phyloP scores from a whole-genome alignment of 345 rosid genomes.

The Salix caprea region DNA sequence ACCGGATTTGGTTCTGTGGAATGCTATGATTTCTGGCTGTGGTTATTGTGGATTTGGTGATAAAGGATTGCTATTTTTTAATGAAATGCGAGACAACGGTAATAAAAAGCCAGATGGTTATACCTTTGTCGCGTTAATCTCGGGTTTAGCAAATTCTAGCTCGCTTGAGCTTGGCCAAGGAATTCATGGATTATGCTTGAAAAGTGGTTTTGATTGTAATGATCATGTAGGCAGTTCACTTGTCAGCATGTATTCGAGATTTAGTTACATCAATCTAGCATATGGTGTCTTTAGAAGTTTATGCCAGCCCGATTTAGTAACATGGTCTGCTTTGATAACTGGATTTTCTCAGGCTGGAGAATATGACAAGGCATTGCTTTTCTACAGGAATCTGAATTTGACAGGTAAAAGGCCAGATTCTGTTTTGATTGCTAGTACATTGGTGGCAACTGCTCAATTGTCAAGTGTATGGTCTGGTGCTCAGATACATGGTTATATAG shows the following conservation, averaged over 20 bases:
- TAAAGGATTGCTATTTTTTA: conserved; percentile 49
- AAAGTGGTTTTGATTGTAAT: conserved; percentile 48
- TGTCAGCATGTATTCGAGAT: conserved; percentile 71
- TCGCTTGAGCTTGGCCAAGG: conserved; percentile 44
- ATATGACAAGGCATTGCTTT: conserved; percentile 41
- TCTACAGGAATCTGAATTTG: conserved; percentile 42
- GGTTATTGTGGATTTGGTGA: conserved; percentile 45
- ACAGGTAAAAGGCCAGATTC: conserved; percentile 54
- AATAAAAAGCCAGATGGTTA: conserved; percentile 53
- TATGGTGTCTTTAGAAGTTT: conserved; percentile 42
- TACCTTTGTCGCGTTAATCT: conserved; percentile 57
- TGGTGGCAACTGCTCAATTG: conserved; percentile 58
- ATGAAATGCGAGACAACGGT: conserved; percentile 43
- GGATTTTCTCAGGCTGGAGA: conserved; percentile 60
- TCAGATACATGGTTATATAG: conserved; percentile 52
- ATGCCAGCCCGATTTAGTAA: conserved; percentile 59
- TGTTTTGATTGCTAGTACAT: conserved; percentile 49
- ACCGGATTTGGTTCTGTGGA: conserved; percentile 78
- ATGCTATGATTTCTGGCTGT: conserved; percentile 73
- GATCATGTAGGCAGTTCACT: conserved; percentile 59
- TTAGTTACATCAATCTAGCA: conserved; percentile 53
- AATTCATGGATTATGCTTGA: conserved; percentile 69
- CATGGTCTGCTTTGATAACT: conserved; percentile 71
- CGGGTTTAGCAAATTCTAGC: conserved; percentile 45
- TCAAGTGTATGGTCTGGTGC: conserved; percentile 47